Conservation (phyloP, 805 yeast genomes). For the Candida gorgasii region DNA sequence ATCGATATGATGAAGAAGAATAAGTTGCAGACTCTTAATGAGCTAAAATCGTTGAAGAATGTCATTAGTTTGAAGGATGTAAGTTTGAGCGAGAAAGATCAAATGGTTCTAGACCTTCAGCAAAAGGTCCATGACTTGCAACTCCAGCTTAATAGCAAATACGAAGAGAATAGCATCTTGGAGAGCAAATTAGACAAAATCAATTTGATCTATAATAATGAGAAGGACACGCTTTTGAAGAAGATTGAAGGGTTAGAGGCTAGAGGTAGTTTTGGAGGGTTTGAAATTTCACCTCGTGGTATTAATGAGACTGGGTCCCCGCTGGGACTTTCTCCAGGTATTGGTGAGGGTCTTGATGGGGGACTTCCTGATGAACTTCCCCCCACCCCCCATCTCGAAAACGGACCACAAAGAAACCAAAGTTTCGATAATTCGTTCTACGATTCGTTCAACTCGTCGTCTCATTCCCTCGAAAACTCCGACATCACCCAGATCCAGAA, state of each 20-base stretch:
- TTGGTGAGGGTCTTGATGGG: too few species aligned
- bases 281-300: too few species aligned
- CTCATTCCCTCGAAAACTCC: slow-evolving; percentile 9
- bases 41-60: slow-evolving; percentile 22
- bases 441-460: slow-evolving; percentile 10
- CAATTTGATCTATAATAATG: slow-evolving; percentile 31
- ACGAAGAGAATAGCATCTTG: slow-evolving; percentile 2
- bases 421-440: slow-evolving; percentile 3
- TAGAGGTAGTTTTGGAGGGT: too few species aligned
- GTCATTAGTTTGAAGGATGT: slow-evolving; percentile 21
- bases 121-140: background rate
- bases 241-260: slow-evolving; percentile 21
- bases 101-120: slow-evolving; percentile 16
- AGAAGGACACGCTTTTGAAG: slow-evolving; percentile 26
- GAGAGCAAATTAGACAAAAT: slow-evolving; percentile 20
- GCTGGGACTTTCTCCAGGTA: too few species aligned
- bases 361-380: too few species aligned
- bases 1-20: slow-evolving; percentile 31
- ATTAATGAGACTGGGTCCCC: too few species aligned
- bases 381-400: background rate
- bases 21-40: slow-evolving; percentile 32
- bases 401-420: background rate
- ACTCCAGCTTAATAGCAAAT: slow-evolving; percentile 3
- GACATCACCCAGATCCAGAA: slow-evolving; percentile 5
- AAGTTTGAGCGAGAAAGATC: slow-evolving; percentile 24